Percentiles rank a stretch among this genome's conserved stretches.
These are phyloP conservation scores for Pistacia atlantica DNA, from an alignment of 345 rosid genomes.

Conservation along the genomic window DNA sequence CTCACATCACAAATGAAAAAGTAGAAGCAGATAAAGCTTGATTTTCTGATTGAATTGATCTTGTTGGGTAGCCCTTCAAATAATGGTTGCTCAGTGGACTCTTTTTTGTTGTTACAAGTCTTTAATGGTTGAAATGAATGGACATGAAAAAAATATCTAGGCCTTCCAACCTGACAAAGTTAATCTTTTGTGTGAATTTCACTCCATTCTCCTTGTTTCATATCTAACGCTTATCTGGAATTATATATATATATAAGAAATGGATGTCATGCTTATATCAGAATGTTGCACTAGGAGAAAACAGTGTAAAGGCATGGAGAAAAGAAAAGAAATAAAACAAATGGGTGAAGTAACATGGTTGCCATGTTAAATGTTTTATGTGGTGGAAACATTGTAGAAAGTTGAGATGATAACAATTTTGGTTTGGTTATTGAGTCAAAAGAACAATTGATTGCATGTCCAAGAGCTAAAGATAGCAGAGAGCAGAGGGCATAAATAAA, in stretches of 20 bases:
- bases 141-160: background rate
- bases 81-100: background rate
- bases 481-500: constrained; percentile 13
- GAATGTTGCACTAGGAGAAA: background rate
- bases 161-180: background rate
- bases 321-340: background rate
- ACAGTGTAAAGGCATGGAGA: background rate
- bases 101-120: background rate
- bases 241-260: too few species aligned
- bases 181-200: background rate
- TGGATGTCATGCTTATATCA: background rate
- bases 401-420: constrained; percentile 4
- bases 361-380: constrained; percentile 10
- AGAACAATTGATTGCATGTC: constrained; percentile 20
- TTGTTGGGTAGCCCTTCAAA: background rate
- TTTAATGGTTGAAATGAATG: background rate
- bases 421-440: constrained; percentile 24
- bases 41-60: background rate
- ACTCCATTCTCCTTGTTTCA: background rate
- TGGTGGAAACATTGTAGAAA: constrained; percentile 11
- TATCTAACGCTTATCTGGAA: background rate
- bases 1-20: background rate
- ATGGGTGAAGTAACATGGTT: constrained; percentile 9
- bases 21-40: background rate
- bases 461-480: constrained; percentile 16